Evolutionary conservation across 495 filamentous ascomycete genomes (phyloP).

Genomic region (Clohesyomyces aquaticus): DNA sequence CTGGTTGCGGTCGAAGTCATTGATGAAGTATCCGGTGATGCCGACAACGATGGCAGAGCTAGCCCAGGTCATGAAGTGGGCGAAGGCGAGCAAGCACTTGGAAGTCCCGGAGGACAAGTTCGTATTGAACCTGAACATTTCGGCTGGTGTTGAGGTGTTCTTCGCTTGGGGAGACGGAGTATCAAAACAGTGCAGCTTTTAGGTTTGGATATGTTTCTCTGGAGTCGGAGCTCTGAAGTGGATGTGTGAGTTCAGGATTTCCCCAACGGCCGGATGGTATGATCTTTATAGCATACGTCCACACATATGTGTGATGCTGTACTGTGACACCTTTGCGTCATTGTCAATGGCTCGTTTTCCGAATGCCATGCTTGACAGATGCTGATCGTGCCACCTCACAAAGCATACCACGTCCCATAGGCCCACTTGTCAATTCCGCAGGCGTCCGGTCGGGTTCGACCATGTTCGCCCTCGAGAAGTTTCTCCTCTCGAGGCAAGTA

Average conservation of each 20-base stretch:
- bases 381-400: background rate
- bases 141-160: too few species aligned
- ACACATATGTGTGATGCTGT: too few species aligned
- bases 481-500: too few species aligned
- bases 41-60: slow-evolving; percentile 29
- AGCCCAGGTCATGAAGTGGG: slow-evolving; percentile 24
- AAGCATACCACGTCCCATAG: background rate
- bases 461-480: too few species aligned
- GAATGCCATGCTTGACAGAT: background rate
- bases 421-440: background rate
- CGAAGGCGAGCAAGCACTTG: background rate
- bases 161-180: too few species aligned
- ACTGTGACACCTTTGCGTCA: background rate
- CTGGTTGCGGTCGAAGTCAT: slow-evolving; percentile 20
- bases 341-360: too few species aligned
- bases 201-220: background rate
- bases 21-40: slow-evolving; percentile 34
- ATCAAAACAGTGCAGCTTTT: too few species aligned
- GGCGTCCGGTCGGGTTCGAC: too few species aligned
- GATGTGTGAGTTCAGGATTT: too few species aligned
- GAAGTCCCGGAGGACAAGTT: background rate
- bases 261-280: background rate
- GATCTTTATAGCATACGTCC: background rate
- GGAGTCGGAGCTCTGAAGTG: background rate
- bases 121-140: too few species aligned